A percentile compares a stretch with the other conserved stretches of the same genome.
Evolutionary conservation across 2,329 filamentous ascomycete species (phyloP).

Genomic region (Alternaria panax): DNA sequence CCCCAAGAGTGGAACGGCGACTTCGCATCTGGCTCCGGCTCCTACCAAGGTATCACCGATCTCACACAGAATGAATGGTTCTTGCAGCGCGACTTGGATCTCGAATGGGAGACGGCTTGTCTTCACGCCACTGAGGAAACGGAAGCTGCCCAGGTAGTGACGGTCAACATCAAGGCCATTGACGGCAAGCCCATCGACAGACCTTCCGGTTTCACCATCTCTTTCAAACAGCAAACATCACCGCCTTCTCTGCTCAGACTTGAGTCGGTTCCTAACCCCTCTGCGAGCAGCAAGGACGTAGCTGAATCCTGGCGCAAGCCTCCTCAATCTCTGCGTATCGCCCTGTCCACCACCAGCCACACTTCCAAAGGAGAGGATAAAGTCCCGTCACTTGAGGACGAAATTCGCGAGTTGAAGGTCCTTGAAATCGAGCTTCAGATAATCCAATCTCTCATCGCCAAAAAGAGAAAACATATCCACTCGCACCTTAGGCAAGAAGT

Average conservation of each 20-base stretch:
- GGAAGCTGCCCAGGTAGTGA: constrained; percentile 49
- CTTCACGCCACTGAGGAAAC: constrained; percentile 41
- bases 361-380: constrained; percentile 9
- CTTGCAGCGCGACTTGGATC: constrained; percentile 45
- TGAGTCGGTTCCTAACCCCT: constrained; percentile 42
- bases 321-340: constrained; percentile 43
- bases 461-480: constrained; percentile 47
- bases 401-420: constrained; percentile 51
- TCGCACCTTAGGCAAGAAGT: constrained; percentile 39
- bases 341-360: constrained; percentile 21
- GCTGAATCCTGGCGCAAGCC: constrained; percentile 50
- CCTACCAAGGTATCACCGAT: constrained; percentile 39
- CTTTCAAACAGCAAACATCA: constrained; percentile 49
- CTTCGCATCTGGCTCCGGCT: constrained; percentile 46
- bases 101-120: constrained; percentile 51
- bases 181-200: constrained; percentile 43
- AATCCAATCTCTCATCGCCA: constrained; percentile 48
- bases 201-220: constrained; percentile 50
- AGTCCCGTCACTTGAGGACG: constrained; percentile 43
- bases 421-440: constrained; percentile 51
- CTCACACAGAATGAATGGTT: constrained; percentile 45
- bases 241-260: constrained; percentile 49
- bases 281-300: constrained; percentile 34
- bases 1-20: constrained; percentile 50
- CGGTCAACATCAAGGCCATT: constrained; percentile 50